Evolutionary conservation across 1,284 basidiomycete genomes (phyloP).

Genomic region (Malassezia nana): DNA sequence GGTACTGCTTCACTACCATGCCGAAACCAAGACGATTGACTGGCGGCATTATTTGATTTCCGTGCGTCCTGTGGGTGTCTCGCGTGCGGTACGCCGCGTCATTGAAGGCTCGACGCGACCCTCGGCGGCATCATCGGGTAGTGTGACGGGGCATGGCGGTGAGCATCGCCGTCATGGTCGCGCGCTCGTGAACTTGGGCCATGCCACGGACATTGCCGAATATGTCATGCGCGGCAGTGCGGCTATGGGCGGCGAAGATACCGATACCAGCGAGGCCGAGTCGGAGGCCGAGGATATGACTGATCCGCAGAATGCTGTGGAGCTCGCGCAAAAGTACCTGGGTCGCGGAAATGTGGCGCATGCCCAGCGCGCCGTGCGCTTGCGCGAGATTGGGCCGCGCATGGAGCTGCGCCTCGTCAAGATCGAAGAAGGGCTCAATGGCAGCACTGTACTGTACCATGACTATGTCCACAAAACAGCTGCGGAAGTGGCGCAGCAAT

Average conservation of each 20-base stretch:
- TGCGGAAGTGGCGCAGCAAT: constrained; percentile 20
- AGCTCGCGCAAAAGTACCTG: constrained; percentile 81
- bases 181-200: constrained; percentile 65
- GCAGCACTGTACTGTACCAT: constrained; percentile 42
- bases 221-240: constrained; percentile 71
- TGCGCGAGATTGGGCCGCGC: constrained; percentile 89
- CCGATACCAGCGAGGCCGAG: constrained; percentile 54
- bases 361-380: constrained; percentile 73
- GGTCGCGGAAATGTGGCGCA: constrained; percentile 87
- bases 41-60: constrained; percentile 91
- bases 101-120: constrained; percentile 59
- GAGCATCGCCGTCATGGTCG: constrained; percentile 13
- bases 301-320: constrained; percentile 56
- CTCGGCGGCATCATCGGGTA: constrained; percentile 12
- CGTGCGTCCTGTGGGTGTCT: constrained; percentile 87
- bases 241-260: constrained; percentile 61
- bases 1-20: constrained; percentile 83
- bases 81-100: constrained; percentile 77
- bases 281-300: constrained; percentile 74
- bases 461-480: constrained; percentile 34
- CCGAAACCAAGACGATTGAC: constrained; percentile 75
- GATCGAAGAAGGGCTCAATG: constrained; percentile 72
- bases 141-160: constrained; percentile 14
- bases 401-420: constrained; percentile 89
- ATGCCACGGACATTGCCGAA: constrained; percentile 87